These are phyloP conservation scores for Fusarium xyrophilum DNA, from an alignment of 2,329 filamentous ascomycete species.

Conservation along the genomic window DNA sequence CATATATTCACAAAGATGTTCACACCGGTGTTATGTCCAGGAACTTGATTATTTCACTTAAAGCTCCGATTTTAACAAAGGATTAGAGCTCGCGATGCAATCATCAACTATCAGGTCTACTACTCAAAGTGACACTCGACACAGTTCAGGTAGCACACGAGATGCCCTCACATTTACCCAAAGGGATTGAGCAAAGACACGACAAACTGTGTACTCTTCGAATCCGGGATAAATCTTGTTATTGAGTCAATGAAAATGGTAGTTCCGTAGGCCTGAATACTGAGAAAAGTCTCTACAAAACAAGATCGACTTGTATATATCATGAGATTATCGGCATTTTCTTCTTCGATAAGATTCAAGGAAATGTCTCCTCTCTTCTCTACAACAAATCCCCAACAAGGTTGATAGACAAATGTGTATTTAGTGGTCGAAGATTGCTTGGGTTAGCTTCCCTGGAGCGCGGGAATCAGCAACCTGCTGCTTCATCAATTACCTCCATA, in stretches of 20 bases:
- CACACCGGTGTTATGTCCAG: rapidly evolving
- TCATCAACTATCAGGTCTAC: rapidly evolving
- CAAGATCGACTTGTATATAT: rapidly evolving
- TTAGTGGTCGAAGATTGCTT: too few relatives aligned
- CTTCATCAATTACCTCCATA: too few relatives aligned
- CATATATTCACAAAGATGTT: rapidly evolving
- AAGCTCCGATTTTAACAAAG: background rate
- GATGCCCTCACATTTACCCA: background rate
- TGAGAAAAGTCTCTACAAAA: too few relatives aligned
- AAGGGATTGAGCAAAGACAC: background rate
- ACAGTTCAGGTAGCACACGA: background rate
- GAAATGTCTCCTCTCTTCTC: rapidly evolving
- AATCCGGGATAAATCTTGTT: rapidly evolving
- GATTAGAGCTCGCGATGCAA: rapidly evolving
- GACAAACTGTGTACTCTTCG: rapidly evolving
- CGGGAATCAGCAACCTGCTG: too few relatives aligned
- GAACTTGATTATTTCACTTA: background rate
- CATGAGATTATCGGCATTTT: background rate
- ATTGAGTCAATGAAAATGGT: background rate
- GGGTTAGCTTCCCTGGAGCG: too few relatives aligned
- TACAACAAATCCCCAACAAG: too few relatives aligned
- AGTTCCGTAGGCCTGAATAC: rapidly evolving
- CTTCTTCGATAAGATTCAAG: background rate
- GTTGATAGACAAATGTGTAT: background rate
- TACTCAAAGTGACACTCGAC: background rate